Conservation (phyloP, 2,329 filamentous ascomycete species). For the Colletotrichum lentis region DNA sequence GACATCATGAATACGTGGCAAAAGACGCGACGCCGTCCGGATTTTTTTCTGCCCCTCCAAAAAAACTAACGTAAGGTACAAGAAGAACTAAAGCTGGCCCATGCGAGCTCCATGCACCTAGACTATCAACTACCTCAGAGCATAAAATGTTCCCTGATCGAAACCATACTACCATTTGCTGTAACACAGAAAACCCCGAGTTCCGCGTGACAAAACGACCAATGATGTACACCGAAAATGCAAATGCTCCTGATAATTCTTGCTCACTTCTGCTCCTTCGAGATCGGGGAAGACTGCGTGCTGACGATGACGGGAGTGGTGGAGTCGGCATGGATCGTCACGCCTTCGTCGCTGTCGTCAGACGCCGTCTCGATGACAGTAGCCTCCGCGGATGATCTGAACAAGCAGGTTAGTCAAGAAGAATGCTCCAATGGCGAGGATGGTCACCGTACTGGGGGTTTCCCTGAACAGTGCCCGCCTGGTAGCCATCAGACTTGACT, state of each 20-base stretch:
- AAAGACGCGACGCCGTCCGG: slow-evolving; percentile 25
- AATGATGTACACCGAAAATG: slow-evolving; percentile 37
- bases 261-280: slow-evolving; percentile 48
- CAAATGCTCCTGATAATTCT: slow-evolving; percentile 32
- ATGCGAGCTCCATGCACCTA: slow-evolving; percentile 44
- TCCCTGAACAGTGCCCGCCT: slow-evolving; percentile 38
- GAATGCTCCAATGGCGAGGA: slow-evolving; percentile 32
- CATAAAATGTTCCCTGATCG: slow-evolving; percentile 50
- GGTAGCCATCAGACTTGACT: slow-evolving; percentile 36
- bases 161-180: slow-evolving; percentile 38
- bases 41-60: slow-evolving; percentile 39
- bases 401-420: slow-evolving; percentile 46
- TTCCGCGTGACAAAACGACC: slow-evolving; percentile 21
- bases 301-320: slow-evolving; percentile 53
- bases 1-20: slow-evolving; percentile 15
- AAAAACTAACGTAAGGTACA: slow-evolving; percentile 55
- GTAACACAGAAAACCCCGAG: slow-evolving; percentile 30
- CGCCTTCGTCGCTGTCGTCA: slow-evolving; percentile 61
- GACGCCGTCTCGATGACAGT: slow-evolving; percentile 48
- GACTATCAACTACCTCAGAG: slow-evolving; percentile 48
- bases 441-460: slow-evolving; percentile 37
- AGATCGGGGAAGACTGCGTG: slow-evolving; percentile 58
- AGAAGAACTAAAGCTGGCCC: slow-evolving; percentile 48
- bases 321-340: slow-evolving; percentile 63
- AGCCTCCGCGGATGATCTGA: slow-evolving; percentile 34